Conservation (phyloP, 1,284 basidiomycete genomes). For the Volvariella volvacea region DNA sequence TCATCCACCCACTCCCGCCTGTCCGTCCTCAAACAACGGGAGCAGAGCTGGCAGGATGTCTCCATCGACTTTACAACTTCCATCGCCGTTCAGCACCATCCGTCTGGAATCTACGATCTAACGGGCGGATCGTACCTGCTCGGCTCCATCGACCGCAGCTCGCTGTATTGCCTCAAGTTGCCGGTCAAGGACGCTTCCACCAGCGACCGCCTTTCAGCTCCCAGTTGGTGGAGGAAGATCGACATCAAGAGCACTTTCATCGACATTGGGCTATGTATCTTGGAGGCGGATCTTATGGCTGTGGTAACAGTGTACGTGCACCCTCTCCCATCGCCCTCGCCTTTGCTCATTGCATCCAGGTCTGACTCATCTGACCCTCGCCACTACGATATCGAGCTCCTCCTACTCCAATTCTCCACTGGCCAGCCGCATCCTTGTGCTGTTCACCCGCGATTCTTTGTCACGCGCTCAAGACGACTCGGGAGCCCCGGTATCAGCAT, state of each 20-base stretch:
- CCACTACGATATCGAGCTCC: conserved; percentile 20
- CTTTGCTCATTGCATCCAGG: not conserved
- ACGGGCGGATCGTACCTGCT: conserved; percentile 35
- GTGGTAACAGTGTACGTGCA: conserved; percentile 30
- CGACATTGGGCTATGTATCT: conserved; percentile 38
- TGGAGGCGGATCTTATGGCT: conserved; percentile 44
- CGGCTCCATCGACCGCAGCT: conserved; percentile 21
- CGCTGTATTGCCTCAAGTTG: conserved; percentile 23
- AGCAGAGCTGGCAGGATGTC: conserved; percentile 23
- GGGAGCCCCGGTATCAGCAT: conserved; percentile 30
- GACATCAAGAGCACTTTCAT: conserved; percentile 20
- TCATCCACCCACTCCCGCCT: too few relatives aligned
- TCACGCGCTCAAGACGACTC: conserved; percentile 16
- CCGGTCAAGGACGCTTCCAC: conserved; percentile 16
- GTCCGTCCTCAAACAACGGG: conserved; percentile 9
- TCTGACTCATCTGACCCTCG: too few relatives aligned
- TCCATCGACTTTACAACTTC: conserved; percentile 17
- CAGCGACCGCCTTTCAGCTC: conserved; percentile 10
- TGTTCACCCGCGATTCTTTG: conserved; percentile 22
- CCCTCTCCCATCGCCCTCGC: not conserved
- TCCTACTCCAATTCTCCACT: conserved; percentile 34
- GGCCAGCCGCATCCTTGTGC: conserved; percentile 34
- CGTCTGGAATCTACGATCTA: conserved; percentile 38
- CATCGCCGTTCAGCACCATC: conserved; percentile 21
- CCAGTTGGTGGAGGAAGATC: conserved; percentile 25